Conservation (phyloP, 192 early-diverging fungal genomes). For the Chytriomyces sp. region DNA sequence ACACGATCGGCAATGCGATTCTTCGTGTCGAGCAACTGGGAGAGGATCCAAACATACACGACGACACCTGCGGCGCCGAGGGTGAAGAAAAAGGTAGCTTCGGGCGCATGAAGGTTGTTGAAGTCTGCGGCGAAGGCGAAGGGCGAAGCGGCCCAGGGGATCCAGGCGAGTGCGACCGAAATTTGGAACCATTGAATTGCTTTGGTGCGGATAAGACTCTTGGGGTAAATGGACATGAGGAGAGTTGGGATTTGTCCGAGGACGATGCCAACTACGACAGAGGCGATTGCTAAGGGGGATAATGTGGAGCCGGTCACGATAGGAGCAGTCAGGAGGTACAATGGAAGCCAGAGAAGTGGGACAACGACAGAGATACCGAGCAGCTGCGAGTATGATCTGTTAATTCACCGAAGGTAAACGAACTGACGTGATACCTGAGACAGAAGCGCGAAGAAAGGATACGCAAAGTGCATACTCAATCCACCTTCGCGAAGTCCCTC, state of each 20-base stretch:
- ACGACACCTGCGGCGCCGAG: background rate
- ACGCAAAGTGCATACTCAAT: background rate
- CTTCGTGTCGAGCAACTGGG: background rate
- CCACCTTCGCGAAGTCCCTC: constrained; percentile 4
- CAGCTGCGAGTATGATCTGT: background rate
- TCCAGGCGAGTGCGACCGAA: background rate
- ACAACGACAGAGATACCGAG: constrained; percentile 1
- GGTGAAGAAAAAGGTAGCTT: background rate
- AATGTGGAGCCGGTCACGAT: background rate
- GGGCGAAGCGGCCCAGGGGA: background rate
- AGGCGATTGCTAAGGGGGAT: background rate
- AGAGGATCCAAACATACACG: background rate
- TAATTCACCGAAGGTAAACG: background rate
- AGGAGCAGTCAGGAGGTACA: background rate
- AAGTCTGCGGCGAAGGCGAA: background rate
- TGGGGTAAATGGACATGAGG: background rate
- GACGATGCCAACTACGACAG: background rate
- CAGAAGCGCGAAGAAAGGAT: background rate
- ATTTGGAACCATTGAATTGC: constrained; percentile 17
- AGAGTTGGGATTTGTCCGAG: constrained; percentile 1
- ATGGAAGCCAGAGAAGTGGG: background rate
- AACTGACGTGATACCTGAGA: background rate
- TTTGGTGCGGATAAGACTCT: background rate
- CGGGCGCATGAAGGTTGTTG: background rate
- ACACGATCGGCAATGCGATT: background rate